Evolutionary conservation across 352 stramenopile species (phyloP).

Genomic region (Pythium rishiriense): DNA sequence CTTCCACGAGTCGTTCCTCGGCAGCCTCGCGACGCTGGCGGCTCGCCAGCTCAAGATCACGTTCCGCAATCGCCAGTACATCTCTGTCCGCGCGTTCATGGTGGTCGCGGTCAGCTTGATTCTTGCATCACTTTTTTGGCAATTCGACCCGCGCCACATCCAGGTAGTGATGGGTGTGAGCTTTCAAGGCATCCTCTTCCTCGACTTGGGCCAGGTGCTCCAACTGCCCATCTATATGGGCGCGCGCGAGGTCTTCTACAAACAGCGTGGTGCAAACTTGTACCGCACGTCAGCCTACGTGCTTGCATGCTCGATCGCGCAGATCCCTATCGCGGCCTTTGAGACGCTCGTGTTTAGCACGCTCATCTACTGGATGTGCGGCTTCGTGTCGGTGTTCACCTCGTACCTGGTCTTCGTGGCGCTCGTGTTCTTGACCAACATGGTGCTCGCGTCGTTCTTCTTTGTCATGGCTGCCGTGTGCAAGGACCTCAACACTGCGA

Average conservation of each 20-base stretch:
- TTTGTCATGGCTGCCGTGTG: slow-evolving; percentile 38
- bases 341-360: slow-evolving; percentile 67
- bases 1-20: slow-evolving; percentile 28
- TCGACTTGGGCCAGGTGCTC: slow-evolving; percentile 67
- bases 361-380: slow-evolving; percentile 75
- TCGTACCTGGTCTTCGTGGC: slow-evolving; percentile 39
- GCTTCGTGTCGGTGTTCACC: slow-evolving; percentile 32
- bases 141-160: slow-evolving; percentile 30
- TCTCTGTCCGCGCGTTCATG: slow-evolving; percentile 34
- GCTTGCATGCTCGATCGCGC: slow-evolving; percentile 32
- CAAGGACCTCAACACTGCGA: slow-evolving; percentile 35
- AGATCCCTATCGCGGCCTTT: slow-evolving; percentile 42
- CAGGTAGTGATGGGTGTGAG: slow-evolving; percentile 66
- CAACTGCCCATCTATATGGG: slow-evolving; percentile 77
- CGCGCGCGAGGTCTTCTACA: slow-evolving; percentile 68
- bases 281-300: slow-evolving; percentile 67
- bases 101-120: slow-evolving; percentile 48
- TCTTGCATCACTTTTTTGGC: slow-evolving; percentile 37
- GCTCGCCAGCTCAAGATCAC: slow-evolving; percentile 55
- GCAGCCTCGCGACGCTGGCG: slow-evolving; percentile 23
- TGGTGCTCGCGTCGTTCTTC: slow-evolving; percentile 44
- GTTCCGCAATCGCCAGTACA: slow-evolving; percentile 38
- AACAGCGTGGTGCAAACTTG: slow-evolving; percentile 75
- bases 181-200: slow-evolving; percentile 75
- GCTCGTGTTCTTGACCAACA: slow-evolving; percentile 41